Percentiles rank a stretch among this genome's conserved stretches.
Evolutionary conservation across 2,329 filamentous ascomycete species (phyloP).

Genomic region (Colletotrichum neosansevieriae): DNA sequence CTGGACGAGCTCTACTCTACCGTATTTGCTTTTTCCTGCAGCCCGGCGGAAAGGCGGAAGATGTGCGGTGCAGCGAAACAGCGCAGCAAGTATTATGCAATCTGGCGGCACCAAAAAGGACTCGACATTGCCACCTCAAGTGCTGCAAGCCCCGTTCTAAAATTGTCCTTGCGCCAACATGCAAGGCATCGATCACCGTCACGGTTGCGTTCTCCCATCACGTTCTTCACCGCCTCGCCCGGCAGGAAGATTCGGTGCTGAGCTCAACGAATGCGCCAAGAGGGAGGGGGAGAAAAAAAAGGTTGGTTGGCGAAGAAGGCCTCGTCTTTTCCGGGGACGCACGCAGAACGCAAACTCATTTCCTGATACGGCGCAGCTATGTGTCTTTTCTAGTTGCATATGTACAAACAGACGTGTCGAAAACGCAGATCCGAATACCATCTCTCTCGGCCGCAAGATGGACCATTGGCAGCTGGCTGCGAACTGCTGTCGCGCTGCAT

Average conservation of each 20-base stretch:
- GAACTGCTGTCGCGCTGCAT: slow-evolving; percentile 11
- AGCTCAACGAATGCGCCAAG: not conserved
- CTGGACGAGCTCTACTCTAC: not conserved
- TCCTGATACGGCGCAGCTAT: slow-evolving; percentile 19
- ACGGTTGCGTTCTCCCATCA: not conserved
- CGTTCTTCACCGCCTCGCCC: slow-evolving; percentile 36
- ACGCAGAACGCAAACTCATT: slow-evolving; percentile 1
- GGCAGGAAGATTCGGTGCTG: not conserved
- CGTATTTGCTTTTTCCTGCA: slow-evolving; percentile 39
- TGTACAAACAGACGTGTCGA: slow-evolving; percentile 3
- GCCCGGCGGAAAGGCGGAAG: slow-evolving; percentile 8
- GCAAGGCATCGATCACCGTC: slow-evolving; percentile 29
- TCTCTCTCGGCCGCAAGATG: slow-evolving; percentile 29
- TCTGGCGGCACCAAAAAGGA: not conserved
- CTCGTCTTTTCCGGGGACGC: not conserved
- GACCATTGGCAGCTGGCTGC: slow-evolving; percentile 23
- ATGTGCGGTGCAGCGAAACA: slow-evolving; percentile 14
- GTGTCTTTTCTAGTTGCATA: not conserved
- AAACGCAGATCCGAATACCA: not conserved
- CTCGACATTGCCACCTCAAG: too few species aligned
- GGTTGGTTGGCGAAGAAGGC: slow-evolving; percentile 3
- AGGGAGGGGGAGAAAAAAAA: not conserved
- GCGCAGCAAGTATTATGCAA: slow-evolving; percentile 3
- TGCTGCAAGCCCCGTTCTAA: slow-evolving; percentile 1
- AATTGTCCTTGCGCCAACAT: slow-evolving; percentile 21